phyloP scores from a whole-genome alignment of 768 basidiomycete species.

The Mycena galopus region DNA sequence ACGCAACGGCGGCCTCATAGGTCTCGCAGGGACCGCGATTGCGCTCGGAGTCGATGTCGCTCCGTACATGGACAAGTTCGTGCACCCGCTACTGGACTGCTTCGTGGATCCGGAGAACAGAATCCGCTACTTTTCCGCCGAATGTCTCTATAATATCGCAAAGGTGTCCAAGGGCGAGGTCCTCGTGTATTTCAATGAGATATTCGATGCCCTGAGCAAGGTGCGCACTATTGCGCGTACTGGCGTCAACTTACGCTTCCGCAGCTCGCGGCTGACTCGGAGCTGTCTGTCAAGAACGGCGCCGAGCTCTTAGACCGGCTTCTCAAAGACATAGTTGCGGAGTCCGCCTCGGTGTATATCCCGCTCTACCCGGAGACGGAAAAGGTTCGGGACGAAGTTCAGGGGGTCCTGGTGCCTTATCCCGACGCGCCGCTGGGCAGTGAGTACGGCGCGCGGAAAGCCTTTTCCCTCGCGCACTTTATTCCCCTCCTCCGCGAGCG shows the following conservation, averaged over 20 bases:
- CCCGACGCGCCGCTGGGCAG: constrained; percentile 65
- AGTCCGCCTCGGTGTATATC: constrained; percentile 95
- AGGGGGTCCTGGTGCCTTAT: constrained; percentile 75
- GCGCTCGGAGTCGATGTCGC: constrained; percentile 94
- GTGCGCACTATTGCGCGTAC: constrained; percentile 58
- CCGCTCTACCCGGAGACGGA: constrained; percentile 89
- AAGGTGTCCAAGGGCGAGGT: constrained; percentile 98
- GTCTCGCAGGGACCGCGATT: constrained; percentile 96
- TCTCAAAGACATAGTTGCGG: constrained; percentile 98
- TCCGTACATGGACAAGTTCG: constrained; percentile 94
- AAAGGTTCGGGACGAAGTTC: constrained; percentile 67
- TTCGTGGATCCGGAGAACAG: constrained; percentile 95
- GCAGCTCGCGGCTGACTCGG: constrained; percentile 96
- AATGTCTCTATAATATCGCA: constrained; percentile 98
- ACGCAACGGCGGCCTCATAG: constrained; percentile 95
- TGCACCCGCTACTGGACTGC: constrained; percentile 89
- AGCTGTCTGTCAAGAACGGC: constrained; percentile 97
- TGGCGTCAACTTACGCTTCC: not conserved
- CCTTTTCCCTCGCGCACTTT: constrained; percentile 95
- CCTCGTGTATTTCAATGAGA: constrained; percentile 96
- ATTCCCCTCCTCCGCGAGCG: constrained; percentile 94
- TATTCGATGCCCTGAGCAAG: constrained; percentile 98
- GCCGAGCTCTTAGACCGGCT: constrained; percentile 96
- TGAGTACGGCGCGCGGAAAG: constrained; percentile 67
- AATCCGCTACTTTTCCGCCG: constrained; percentile 97